Conservation (phyloP, 129 eudicot genomes). For the Scalesia atractyloides region DNA sequence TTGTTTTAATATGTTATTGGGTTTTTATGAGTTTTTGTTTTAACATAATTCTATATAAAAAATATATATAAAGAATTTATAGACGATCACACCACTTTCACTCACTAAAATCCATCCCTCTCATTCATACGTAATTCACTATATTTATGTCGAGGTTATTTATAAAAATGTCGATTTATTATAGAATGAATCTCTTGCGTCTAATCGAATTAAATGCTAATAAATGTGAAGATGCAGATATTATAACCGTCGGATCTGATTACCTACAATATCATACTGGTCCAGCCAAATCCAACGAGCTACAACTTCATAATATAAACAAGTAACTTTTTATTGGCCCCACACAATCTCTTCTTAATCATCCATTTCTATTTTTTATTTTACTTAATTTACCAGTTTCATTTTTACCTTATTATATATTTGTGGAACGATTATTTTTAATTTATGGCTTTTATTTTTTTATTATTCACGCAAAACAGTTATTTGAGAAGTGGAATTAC, state of each 20-base stretch:
- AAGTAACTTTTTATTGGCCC: constrained; percentile 31
- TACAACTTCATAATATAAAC: constrained; percentile 20
- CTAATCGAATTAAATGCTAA: not conserved
- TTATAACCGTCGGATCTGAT: constrained; percentile 19
- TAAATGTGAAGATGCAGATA: not conserved
- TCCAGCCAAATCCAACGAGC: constrained; percentile 20
- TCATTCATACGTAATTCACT: too few relatives aligned
- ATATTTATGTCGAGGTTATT: too few relatives aligned
- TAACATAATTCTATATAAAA: too few relatives aligned
- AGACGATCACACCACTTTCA: too few relatives aligned
- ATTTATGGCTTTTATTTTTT: not conserved
- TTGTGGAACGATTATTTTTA: not conserved
- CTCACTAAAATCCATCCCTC: too few relatives aligned
- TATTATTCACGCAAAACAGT: not conserved
- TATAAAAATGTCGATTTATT: too few relatives aligned
- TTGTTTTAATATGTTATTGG: too few relatives aligned
- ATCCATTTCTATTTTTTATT: constrained; percentile 1
- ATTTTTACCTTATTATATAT: not conserved
- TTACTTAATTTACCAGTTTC: not conserved
- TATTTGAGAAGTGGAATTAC: constrained; percentile 7
- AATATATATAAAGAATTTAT: too few relatives aligned
- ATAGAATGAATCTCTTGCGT: not conserved
- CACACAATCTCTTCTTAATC: constrained; percentile 30
- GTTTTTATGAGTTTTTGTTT: too few relatives aligned
- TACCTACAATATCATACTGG: not conserved